Percentiles rank a stretch among this genome's conserved stretches.
Conservation (phyloP, 305 asterid genomes). For the Fraxinus angustifolia region DNA sequence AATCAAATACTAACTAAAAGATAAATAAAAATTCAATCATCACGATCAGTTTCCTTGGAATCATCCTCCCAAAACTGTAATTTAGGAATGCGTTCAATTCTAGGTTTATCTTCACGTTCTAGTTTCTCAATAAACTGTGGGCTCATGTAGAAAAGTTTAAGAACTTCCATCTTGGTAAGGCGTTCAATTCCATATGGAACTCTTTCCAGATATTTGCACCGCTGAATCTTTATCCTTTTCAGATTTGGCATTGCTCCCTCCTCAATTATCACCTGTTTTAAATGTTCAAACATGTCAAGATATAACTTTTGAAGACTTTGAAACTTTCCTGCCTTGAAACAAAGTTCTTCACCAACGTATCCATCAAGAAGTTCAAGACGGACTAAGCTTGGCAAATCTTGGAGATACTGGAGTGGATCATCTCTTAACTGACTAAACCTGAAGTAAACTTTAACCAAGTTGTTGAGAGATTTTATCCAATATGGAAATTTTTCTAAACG, state of each 20-base stretch:
- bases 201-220: constrained; percentile 13
- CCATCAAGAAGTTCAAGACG: constrained; percentile 17
- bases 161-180: constrained; percentile 13
- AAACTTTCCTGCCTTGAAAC: constrained; percentile 18
- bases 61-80: constrained; percentile 16
- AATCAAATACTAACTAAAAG: not conserved
- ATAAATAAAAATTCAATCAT: not conserved
- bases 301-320: constrained; percentile 9
- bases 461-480: constrained; percentile 22
- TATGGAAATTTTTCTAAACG: constrained; percentile 6
- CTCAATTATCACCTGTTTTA: constrained; percentile 3
- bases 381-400: constrained; percentile 19
- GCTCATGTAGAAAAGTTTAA: constrained; percentile 23
- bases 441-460: constrained; percentile 16
- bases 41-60: not conserved
- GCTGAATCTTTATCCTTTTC: constrained; percentile 19
- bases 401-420: constrained; percentile 12
- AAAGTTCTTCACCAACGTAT: constrained; percentile 10
- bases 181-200: constrained; percentile 24
- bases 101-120: constrained; percentile 9
- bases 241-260: constrained; percentile 25
- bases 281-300: constrained; percentile 10
- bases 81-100: constrained; percentile 19
- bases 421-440: constrained; percentile 11
- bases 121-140: constrained; percentile 15